Percentiles rank a stretch among this genome's conserved stretches.
These are phyloP conservation scores for Alloteropsis semialata DNA, from an alignment of 176 grass and related monocot genomes.

Conservation along the genomic window DNA sequence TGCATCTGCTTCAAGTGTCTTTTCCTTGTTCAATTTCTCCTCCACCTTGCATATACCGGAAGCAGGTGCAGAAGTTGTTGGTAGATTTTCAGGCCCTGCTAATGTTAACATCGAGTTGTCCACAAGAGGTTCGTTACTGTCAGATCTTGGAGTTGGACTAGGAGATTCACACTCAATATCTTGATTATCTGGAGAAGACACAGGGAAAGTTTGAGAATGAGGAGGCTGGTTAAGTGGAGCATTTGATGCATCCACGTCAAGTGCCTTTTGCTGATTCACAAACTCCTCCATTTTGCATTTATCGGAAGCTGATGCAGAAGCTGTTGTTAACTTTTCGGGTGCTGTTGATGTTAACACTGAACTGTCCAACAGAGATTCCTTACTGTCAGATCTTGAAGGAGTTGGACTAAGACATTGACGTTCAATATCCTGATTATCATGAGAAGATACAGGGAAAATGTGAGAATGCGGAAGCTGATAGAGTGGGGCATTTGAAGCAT, in stretches of 20 bases:
- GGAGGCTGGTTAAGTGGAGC: conserved; percentile 4
- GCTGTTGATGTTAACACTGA: not conserved
- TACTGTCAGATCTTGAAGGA: conserved; percentile 14
- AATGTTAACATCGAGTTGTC: conserved; percentile 5
- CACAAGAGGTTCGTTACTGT: conserved; percentile 6
- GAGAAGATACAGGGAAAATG: not conserved
- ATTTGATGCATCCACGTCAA: conserved; percentile 7
- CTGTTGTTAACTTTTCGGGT: not conserved
- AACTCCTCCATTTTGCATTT: conserved; percentile 33
- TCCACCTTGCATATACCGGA: conserved; percentile 2
- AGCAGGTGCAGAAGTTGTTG: not conserved
- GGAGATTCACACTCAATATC: conserved; percentile 28
- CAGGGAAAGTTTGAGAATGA: not conserved
- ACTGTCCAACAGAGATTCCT: not conserved
- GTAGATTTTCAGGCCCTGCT: conserved; percentile 10
- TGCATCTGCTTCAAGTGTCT: conserved; percentile 3
- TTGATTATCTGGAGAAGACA: conserved; percentile 5
- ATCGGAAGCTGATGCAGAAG: conserved; percentile 8
- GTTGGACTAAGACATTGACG: conserved; percentile 32
- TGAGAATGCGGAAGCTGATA: conserved; percentile 13
- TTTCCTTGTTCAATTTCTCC: conserved; percentile 5
- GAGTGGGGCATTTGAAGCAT: conserved; percentile 27
- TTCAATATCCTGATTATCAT: conserved; percentile 11
- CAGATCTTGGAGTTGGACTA: conserved; percentile 34
- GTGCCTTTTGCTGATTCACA: conserved; percentile 6